Evolutionary conservation across 2,329 filamentous ascomycete genomes (phyloP), one percentile per base, ranked within the genome.

Genomic region (Aspergillus aculeatus): DNA sequence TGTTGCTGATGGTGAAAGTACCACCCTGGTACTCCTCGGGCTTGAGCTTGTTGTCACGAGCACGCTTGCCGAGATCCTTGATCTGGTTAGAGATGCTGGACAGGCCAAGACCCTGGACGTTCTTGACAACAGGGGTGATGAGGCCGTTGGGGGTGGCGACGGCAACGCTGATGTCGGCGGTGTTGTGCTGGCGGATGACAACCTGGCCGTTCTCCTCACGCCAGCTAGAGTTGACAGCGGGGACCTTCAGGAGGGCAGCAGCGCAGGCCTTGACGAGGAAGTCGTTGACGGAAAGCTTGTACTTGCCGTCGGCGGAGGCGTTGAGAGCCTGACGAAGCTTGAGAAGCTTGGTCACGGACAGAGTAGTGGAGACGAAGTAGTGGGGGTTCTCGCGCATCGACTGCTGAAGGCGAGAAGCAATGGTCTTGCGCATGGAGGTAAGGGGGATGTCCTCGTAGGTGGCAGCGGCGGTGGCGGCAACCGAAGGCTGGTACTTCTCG

Each of bases 271-370:
- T 99, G 85, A 99, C 92, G 65, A 99, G 84, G 85, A 99, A 96
- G 81, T 99, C 95, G 81, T 99, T 99, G 81, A 99, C 92, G n/a
- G 93, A 97, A 61, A 99, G 90, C 87, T 97, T 99, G 87, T 96
- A 99, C 80, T 92, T 88, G 81, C 94, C 95, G 64, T 96, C 89
- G 51, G 91, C 83, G 12, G 90, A 88, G 74, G 87, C 86, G 82
- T 99, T 99, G 68, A 99, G 87, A 60, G 94, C 92, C 80, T 91
- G 86, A 73, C 95, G 92, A 70, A 99, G 92, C 84, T 97, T 98
- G 73, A 96, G 83, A 52, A 99, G 90, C 86, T 98, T 98, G 78
- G 84, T 86, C 66, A 99, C 95, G 60, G 94, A 98, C 74, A 99
- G 86, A 69, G 87, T 87, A 71, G 92, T 89, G 71, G 91, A 91